Evolutionary conservation across 1,284 basidiomycete species (phyloP), one percentile per base, ranked within the genome.

Genomic region (Heterobasidion parviporum): DNA sequence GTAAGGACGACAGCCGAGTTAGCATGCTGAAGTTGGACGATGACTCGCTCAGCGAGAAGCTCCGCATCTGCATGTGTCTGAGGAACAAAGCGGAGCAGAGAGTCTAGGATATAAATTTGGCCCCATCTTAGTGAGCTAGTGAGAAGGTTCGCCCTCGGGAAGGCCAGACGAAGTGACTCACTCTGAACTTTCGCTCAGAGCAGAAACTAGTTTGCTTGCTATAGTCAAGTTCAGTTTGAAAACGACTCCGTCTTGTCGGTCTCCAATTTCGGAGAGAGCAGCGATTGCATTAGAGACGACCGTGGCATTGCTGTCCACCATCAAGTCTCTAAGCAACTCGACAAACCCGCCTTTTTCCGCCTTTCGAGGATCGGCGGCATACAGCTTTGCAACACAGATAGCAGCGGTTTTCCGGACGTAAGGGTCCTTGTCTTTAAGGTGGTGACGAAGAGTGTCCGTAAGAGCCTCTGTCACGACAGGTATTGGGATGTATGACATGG

Each of bases 331-430:
- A 35, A 97, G 76, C 77, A 85, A 80, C 65, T 89, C 85, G 50
- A 97, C 87, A 66, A 95, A 95, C 9, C 87, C 87, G 52, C 84
- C 83, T 62, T 84, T 85, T 70, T 97, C 94, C 36, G 92, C 89
- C 63, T 87, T 80, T 47, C 87, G 79, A 20, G 89, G 85, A 68
- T 97, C 94, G 41, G 91, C 86, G 50, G 83, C 80, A 67, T 94
- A 96, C 33, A 97, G 75, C 68, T 97, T 97, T 6, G 90, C 93
- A 9, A 97, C 94, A 63, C 88, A 94, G 45, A 96, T 94, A 0
- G 94, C 93, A 18, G 94, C 92, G 2, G 94, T 97, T 73, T 97
- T 97, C 57, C 94, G 88, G n/a, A 97, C 94, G 70, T 96, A 96
- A 8, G 94, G 89, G 67, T 97, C 94, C 15, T 86, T 78, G 67